These are phyloP conservation scores for Chrysanthemum lavandulifolium DNA, from an alignment of 129 eudicot genomes.

Conservation along the genomic window DNA sequence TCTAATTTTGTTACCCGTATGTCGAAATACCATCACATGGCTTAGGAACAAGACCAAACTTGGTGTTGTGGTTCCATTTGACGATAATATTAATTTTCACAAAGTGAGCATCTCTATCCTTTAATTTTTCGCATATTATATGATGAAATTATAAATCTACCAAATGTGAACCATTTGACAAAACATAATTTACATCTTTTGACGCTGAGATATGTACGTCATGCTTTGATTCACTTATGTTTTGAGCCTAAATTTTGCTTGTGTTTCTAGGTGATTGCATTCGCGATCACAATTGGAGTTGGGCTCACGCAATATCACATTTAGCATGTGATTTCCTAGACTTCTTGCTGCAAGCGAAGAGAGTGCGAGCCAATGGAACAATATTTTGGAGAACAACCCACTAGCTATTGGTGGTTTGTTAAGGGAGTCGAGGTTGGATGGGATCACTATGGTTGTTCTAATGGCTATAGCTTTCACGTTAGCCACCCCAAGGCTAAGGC, in stretches of 20 bases:
- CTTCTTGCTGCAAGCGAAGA: constrained; percentile 45
- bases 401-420: constrained; percentile 49
- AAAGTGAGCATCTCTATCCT: constrained; percentile 37
- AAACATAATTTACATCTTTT: too few relatives aligned
- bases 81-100: constrained; percentile 83
- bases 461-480: constrained; percentile 52
- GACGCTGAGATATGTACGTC: not conserved
- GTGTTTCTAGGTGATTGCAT: constrained; percentile 38
- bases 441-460: constrained; percentile 48
- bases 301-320: constrained; percentile 53
- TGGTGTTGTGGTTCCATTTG: constrained; percentile 62
- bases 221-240: not conserved
- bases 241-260: not conserved
- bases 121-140: not conserved
- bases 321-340: constrained; percentile 56
- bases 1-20: constrained; percentile 64
- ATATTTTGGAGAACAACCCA: constrained; percentile 44
- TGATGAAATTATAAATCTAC: too few relatives aligned
- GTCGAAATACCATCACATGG: constrained; percentile 78
- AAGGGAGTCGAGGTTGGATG: constrained; percentile 52
- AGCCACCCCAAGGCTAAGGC: constrained; percentile 55
- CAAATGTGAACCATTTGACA: too few relatives aligned
- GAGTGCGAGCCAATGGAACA: constrained; percentile 41
- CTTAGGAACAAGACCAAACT: constrained; percentile 62
- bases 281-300: constrained; percentile 40